Base-by-base conservation (phyloP, 108 stramenopile genomes). In the Nitzschia sp. region DNA sequence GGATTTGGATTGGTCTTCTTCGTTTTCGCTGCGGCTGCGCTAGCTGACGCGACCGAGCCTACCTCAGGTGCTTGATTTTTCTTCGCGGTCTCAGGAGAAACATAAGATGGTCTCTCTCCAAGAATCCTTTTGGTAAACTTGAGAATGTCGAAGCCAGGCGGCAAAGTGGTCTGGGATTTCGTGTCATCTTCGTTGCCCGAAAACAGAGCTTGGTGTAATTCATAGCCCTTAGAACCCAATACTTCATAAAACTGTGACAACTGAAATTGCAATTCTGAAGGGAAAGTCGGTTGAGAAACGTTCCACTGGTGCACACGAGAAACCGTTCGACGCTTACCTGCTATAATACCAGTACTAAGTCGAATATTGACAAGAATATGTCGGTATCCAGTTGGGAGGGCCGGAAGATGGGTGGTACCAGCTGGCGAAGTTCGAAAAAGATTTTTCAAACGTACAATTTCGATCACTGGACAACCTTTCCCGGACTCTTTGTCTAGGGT, bases 401-500 rank as follows among this genome's bases (percentile, higher is more conserved):
- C 26, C 15, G 27, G 33, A 19, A 65, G 48, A 23, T 61, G 58
- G 21, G 68, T 35, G 17, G 35, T 57, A 8, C 58, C 46, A 8
- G n/a, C 53, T 50, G 30, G n/a, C 48, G 63, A 57, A 21, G 64
- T 52, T 22, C 59, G 53, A 41, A 84, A 84, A 22, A 81, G 38
- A 63, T 84, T 84, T 45, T 84, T 84, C 53, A 84, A 23, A 2
- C 83, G 83, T 0, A 78, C 58, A 28, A 83, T 76, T 47, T 68
- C 53, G 30, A 80, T 68, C 3, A 32, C 11, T 5, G 45, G 27
- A 2, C 16, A 13, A 26, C 3, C 48, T 58, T 45, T 19, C 30
- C 38, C 30, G 32, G 17, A 27, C 22, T 28, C 30, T 22, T 4
- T 16, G 19, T n/a, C 21, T 19, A 4, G 48, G 17, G 19, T 50